Evolutionary conservation across 2,329 filamentous ascomycete species (phyloP).

Genomic region (Colletotrichum brevisporum): DNA sequence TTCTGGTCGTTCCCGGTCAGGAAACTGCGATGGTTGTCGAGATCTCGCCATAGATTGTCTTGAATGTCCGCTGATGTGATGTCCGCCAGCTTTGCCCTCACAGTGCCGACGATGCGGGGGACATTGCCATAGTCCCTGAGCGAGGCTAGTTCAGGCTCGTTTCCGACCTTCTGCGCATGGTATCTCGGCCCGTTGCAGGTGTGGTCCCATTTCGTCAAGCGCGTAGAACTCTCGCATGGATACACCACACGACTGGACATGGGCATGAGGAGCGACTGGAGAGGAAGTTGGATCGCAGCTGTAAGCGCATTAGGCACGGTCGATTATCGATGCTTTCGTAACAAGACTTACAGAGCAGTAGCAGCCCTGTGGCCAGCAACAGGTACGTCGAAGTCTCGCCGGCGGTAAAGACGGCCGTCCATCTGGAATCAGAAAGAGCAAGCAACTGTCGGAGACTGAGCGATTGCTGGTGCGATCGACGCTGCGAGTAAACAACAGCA

Average conservation of each 20-base stretch:
- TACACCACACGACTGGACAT: constrained; percentile 27
- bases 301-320: constrained; percentile 3
- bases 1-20: constrained; percentile 21
- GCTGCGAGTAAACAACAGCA: constrained; percentile 37
- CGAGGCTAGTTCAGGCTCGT: constrained; percentile 30
- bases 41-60: constrained; percentile 34
- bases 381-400: constrained; percentile 30
- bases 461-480: constrained; percentile 25
- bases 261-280: constrained; percentile 35
- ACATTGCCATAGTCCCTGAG: constrained; percentile 18
- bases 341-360: constrained; percentile 22
- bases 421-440: constrained; percentile 34
- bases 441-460: constrained; percentile 36
- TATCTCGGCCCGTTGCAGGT: constrained; percentile 10
- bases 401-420: constrained; percentile 31
- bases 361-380: constrained; percentile 25
- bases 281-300: constrained; percentile 32
- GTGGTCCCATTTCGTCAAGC: constrained; percentile 30
- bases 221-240: constrained; percentile 25
- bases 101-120: constrained; percentile 7
- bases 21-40: constrained; percentile 32
- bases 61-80: constrained; percentile 36
- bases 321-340: no score
- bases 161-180: constrained; percentile 21
- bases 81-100: constrained; percentile 25